phyloP scores from a whole-genome alignment of 192 early-diverging fungal species.

The Coemansia erecta region DNA sequence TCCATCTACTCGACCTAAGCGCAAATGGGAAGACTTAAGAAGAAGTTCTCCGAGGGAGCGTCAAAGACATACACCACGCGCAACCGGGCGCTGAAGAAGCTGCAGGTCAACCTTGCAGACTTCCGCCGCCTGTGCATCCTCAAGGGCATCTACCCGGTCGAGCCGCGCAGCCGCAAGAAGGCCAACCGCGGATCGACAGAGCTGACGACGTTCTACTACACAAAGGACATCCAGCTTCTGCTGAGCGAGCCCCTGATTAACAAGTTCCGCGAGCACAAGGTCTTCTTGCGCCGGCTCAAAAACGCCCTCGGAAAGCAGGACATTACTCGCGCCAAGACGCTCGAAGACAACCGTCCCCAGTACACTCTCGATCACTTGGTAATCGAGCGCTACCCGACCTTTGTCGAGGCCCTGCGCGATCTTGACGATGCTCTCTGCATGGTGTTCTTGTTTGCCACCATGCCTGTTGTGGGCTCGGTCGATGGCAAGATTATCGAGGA shows the following conservation, averaged over 20 bases:
- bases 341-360: conserved; percentile 75
- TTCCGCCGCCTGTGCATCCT: conserved; percentile 98
- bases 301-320: conserved; percentile 84
- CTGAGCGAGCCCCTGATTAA: conserved; percentile 89
- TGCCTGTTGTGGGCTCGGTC: conserved; percentile 71
- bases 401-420: conserved; percentile 89
- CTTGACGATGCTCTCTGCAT: conserved; percentile 98
- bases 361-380: conserved; percentile 93
- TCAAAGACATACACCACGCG: conserved; percentile 89
- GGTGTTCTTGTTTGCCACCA: conserved; percentile 88
- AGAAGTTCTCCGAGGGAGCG: conserved; percentile 88
- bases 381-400: conserved; percentile 94
- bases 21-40: conserved; percentile 51
- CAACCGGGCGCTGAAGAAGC: conserved; percentile 87
- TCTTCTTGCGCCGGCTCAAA: conserved; percentile 81
- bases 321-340: conserved; percentile 67
- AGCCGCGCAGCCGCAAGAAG: conserved; percentile 92
- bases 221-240: conserved; percentile 94
- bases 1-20: not conserved
- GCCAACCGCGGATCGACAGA: conserved; percentile 86
- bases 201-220: conserved; percentile 89
- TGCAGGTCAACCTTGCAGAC: conserved; percentile 90
- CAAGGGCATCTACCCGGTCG: conserved; percentile 97
- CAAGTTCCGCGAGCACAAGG: conserved; percentile 92
- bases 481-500: conserved; percentile 61